Evolutionary conservation across 148 eudicot genomes (phyloP).

Genomic region (Gaultheria prostrata): DNA sequence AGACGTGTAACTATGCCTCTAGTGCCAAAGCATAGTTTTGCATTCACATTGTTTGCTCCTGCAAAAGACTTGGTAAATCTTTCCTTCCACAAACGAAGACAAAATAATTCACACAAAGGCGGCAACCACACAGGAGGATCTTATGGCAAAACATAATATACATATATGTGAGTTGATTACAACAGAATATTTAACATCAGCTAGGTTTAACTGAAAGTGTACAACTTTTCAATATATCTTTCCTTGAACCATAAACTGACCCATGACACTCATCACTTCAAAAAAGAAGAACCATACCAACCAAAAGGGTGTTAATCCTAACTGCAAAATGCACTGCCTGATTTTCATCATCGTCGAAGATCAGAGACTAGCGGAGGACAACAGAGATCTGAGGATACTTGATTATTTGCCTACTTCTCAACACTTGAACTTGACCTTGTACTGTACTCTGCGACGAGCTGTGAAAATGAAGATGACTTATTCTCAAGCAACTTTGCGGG

Average conservation of each 20-base stretch:
- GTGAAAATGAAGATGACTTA: constrained; percentile 55
- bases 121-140: background rate
- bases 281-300: background rate
- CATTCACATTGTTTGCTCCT: background rate
- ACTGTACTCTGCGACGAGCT: constrained; percentile 66
- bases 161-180: background rate
- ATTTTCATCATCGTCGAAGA: background rate
- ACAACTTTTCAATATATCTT: background rate
- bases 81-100: background rate
- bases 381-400: background rate
- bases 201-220: too few species aligned
- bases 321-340: background rate
- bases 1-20: background rate
- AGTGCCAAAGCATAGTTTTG: background rate
- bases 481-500: constrained; percentile 60
- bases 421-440: constrained; percentile 35
- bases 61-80: background rate
- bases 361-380: background rate
- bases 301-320: background rate
- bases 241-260: background rate
- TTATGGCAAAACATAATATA: background rate
- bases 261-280: background rate
- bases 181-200: too few species aligned
- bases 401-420: background rate
- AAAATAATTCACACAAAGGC: background rate